These are phyloP conservation scores for Pisolithus sp. DNA, from an alignment of 768 basidiomycete genomes.

Conservation along the genomic window DNA sequence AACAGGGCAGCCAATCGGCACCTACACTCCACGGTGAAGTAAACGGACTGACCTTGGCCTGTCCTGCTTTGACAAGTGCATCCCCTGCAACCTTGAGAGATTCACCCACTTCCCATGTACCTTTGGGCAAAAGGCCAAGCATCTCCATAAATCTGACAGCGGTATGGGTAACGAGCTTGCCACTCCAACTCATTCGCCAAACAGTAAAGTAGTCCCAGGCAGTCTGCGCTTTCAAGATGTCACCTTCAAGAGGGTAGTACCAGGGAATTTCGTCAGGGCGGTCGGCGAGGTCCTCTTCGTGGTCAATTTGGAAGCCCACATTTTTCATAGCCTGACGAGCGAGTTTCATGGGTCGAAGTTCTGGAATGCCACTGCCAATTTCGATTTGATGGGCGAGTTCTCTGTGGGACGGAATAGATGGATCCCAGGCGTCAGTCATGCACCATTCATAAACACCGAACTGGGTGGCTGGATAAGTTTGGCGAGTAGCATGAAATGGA, in stretches of 20 bases:
- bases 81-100: constrained; percentile 75
- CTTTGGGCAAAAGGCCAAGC: constrained; percentile 80
- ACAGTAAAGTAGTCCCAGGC: constrained; percentile 85
- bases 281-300: constrained; percentile 92
- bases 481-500: neutral
- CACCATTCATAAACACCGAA: constrained; percentile 99
- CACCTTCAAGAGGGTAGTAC: constrained; percentile 97
- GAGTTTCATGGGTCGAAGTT: constrained; percentile 76
- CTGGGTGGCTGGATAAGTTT: constrained; percentile 31
- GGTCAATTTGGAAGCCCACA: constrained; percentile 83
- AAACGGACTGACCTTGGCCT: constrained; percentile 56
- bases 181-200: constrained; percentile 87
- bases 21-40: neutral
- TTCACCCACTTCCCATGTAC: constrained; percentile 87
- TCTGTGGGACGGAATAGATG: constrained; percentile 81
- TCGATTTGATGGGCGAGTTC: constrained; percentile 87
- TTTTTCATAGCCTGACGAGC: constrained; percentile 71
- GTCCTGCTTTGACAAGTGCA: constrained; percentile 77
- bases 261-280: constrained; percentile 73
- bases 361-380: constrained; percentile 93
- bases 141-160: constrained; percentile 72
- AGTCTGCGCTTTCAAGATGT: constrained; percentile 88
- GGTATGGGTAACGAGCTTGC: constrained; percentile 78
- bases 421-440: constrained; percentile 97
- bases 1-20: neutral